phyloP scores from a whole-genome alignment of 2,329 filamentous ascomycete genomes.

The Talaromyces pinophilus region DNA sequence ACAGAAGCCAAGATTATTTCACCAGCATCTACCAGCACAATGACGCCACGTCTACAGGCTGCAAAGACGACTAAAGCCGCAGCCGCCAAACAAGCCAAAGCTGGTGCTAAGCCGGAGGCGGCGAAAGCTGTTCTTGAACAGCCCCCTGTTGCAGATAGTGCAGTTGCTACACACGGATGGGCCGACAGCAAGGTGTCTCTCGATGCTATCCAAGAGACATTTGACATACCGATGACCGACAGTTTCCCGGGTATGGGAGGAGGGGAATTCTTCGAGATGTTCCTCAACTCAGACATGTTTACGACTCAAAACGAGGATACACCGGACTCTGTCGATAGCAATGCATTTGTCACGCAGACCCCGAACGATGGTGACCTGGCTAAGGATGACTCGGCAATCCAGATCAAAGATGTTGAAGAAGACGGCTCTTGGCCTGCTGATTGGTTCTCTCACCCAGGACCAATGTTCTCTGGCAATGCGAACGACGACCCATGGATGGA shows the following conservation, averaged over 20 bases:
- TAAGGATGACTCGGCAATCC: conserved; percentile 36
- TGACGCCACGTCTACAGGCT: conserved; percentile 34
- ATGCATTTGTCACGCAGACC: conserved; percentile 38
- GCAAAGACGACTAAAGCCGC: conserved; percentile 33
- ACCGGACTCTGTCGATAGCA: conserved; percentile 40
- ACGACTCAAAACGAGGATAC: conserved; percentile 38
- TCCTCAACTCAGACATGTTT: conserved; percentile 41
- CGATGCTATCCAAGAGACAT: conserved; percentile 42
- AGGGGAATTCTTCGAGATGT: conserved; percentile 40
- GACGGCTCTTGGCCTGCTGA: conserved; percentile 37
- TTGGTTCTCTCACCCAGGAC: conserved; percentile 37
- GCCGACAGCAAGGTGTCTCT: conserved; percentile 40
- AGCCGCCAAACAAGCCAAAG: conserved; percentile 32
- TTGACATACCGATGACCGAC: conserved; percentile 36
- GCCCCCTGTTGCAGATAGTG: conserved; percentile 19
- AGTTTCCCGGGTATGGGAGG: conserved; percentile 32
- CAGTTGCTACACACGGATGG: conserved; percentile 38
- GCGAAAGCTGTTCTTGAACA: conserved; percentile 24
- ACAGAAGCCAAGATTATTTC: conserved; percentile 37
- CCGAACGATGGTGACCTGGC: conserved; percentile 40
- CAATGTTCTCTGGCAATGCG: conserved; percentile 30
- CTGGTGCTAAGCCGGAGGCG: conserved; percentile 29
- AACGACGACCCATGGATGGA: conserved; percentile 33
- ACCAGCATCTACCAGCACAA: conserved; percentile 37
- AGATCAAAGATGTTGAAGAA: conserved; percentile 30